Evolutionary conservation across 2,329 filamentous ascomycete species (phyloP).

Genomic region (Cryphonectria nitschkei): DNA sequence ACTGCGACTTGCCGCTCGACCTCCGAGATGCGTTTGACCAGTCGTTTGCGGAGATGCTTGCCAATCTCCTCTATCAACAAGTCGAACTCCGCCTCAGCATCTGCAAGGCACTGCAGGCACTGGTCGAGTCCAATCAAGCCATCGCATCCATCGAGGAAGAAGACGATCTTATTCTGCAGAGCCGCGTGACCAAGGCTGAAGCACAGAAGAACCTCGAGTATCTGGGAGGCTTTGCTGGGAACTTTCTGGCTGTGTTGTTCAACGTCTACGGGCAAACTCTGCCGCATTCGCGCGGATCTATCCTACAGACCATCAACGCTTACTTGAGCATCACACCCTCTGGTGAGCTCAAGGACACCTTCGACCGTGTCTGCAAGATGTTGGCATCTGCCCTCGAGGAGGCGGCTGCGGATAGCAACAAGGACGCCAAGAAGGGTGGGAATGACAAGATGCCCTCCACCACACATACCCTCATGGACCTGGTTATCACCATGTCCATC

Average conservation of each 20-base stretch:
- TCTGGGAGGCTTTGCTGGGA: constrained; percentile 77
- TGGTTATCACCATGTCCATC: constrained; percentile 93
- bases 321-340: constrained; percentile 86
- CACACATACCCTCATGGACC: constrained; percentile 92
- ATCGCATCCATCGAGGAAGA: constrained; percentile 72
- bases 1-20: constrained; percentile 91
- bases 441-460: constrained; percentile 84
- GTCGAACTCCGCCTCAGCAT: constrained; percentile 84
- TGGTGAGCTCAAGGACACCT: constrained; percentile 82
- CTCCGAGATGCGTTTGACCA: constrained; percentile 79
- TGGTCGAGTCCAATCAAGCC: constrained; percentile 90
- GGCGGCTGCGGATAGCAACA: constrained; percentile 57
- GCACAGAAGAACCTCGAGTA: constrained; percentile 83
- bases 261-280: constrained; percentile 98
- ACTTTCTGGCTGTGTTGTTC: constrained; percentile 94
- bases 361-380: constrained; percentile 83
- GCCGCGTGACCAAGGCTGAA: constrained; percentile 73
- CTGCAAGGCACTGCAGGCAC: constrained; percentile 80
- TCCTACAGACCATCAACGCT: constrained; percentile 92
- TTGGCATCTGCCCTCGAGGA: constrained; percentile 71
- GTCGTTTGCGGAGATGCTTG: constrained; percentile 83
- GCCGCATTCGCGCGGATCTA: constrained; percentile 86
- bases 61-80: constrained; percentile 91
- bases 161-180: constrained; percentile 76
- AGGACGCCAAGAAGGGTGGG: constrained; percentile 64